Evolutionary conservation across 2,329 filamentous ascomycete genomes (phyloP), one percentile per base, ranked within the genome.

Genomic region (Talaromyces sp.): DNA sequence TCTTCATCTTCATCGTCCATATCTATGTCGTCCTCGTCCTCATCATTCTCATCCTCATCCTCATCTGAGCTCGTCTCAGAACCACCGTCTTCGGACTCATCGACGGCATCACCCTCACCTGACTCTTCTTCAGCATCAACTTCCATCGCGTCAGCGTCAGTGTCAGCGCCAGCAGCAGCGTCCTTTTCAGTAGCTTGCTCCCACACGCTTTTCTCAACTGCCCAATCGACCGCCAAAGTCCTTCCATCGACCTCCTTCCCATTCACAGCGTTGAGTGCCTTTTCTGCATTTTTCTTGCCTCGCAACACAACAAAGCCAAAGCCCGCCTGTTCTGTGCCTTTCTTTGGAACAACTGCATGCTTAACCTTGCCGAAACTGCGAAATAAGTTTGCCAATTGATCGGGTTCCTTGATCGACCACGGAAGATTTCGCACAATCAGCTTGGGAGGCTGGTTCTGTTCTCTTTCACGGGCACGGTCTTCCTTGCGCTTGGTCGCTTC

Each of bases 241-340:
- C 94, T 85, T 2, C 92, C 94, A 72, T 96, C 92, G 21, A 99
- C 83, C 63, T 89, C 85, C 72, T 91, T 97, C 61, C 93, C 94
- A 75, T 97, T 99, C 66, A 97, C 80, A 24, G 83, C 86, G 61
- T 88, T 86, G 60, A 99, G 81, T 1, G 94, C 94, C 72, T 87
- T 91, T 74, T 97, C 90, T 0, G 94, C 93, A 74, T 97, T 96
- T 76, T 92, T 93, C 70, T 83, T 87, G 48, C 92, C 91, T 62
- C 92, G 84, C 74, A 99, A 82, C 11, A 93, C 89, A 62, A 99
- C 87, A 70, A 99, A 97, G 5, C 92, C 94, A 70, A 97, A 99
- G 0, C 94, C 94, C 62, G 90, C 84, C 64, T 96, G 84, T 53
- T 82, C 76, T 29, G 82, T 82, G 21, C 88, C 89, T 67, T 87